These are phyloP conservation scores for Aspergillus piperis DNA, from an alignment of 2,329 filamentous ascomycete genomes.

Conservation along the genomic window DNA sequence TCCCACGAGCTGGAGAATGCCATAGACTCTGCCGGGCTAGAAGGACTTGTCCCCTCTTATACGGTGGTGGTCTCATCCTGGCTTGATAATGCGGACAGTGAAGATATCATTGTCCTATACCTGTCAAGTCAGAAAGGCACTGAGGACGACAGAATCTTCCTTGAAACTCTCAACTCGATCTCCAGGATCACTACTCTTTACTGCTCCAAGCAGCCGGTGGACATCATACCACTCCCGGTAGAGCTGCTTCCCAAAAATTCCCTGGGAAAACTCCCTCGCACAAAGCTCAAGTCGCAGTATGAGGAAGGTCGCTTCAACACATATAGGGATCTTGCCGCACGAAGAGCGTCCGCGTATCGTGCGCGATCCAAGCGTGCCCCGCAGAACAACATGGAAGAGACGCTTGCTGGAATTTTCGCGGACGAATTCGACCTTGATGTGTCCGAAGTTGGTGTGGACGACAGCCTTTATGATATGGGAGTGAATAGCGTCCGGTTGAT, in stretches of 20 bases:
- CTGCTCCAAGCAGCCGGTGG: not conserved
- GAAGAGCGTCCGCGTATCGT: not conserved
- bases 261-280: slow-evolving; percentile 1
- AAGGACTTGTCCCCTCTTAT: not conserved
- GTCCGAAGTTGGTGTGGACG: slow-evolving; percentile 1
- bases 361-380: not conserved
- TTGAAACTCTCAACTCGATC: not conserved
- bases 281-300: slow-evolving; percentile 1
- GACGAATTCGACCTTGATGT: not conserved
- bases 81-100: not conserved
- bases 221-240: not conserved
- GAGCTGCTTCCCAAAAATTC: not conserved
- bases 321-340: not conserved
- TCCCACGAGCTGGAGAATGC: slow-evolving; percentile 3
- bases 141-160: not conserved
- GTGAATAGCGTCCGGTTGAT: slow-evolving; percentile 2
- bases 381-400: not conserved
- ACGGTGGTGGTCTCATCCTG: not conserved
- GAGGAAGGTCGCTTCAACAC: slow-evolving; percentile 1
- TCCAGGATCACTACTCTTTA: not conserved
- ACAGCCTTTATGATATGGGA: slow-evolving; percentile 4
- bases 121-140: not conserved
- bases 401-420: not conserved
- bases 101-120: not conserved
- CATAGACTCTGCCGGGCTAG: not conserved